Base-by-base conservation (phyloP, 2,329 filamentous ascomycete genomes). In the Aaosphaeria arxii region DNA sequence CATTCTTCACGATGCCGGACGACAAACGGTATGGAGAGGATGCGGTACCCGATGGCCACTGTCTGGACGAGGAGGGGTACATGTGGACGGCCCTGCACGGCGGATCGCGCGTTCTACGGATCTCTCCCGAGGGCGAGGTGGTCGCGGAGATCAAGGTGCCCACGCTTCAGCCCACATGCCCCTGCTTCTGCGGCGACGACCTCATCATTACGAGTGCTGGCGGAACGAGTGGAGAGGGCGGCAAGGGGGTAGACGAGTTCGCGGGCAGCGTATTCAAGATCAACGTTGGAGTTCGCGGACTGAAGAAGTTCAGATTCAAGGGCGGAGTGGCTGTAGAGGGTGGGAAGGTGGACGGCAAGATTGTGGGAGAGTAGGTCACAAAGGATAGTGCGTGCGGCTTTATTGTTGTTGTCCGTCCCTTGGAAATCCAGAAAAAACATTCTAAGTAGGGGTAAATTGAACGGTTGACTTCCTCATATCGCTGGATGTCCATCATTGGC, bases 51-150 rank as follows among this genome's bases (percentile, higher is more conserved):
- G 91, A 96, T 70, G 91, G 91, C 2, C 91, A 92, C 71, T 85
- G 86, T 53, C 81, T 95, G 61, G 91, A 96, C 64, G 81, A 79
- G 40, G 83, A 95, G 46, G 91, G 90, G n/a, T 86, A 87, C 73
- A 78, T 96, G 61, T 96, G 92, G 91, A 85, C 88, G 52, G 88
- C 89, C 6, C 77, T 94, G n/a, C 94, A 89, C 64, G 90, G 90
- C 46, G 88, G 87, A 53, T 77, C 81, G 50, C 81, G 83, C 51
- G 88, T 96, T 28, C 73, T 95, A 55, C 83, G 87, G 66, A 86
- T 96, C 62, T 83, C 80, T 42, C 82, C 84, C 4, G 70, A 79
- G 44, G 90, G 89, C 3, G 74, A 84, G 60, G 71, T 95, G 30
- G 76, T 91, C 5, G 90, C 88, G 5, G 82, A 90, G 72, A 78